Base-by-base conservation (phyloP, 495 filamentous ascomycete species). In the Annulohypoxylon stygium region DNA sequence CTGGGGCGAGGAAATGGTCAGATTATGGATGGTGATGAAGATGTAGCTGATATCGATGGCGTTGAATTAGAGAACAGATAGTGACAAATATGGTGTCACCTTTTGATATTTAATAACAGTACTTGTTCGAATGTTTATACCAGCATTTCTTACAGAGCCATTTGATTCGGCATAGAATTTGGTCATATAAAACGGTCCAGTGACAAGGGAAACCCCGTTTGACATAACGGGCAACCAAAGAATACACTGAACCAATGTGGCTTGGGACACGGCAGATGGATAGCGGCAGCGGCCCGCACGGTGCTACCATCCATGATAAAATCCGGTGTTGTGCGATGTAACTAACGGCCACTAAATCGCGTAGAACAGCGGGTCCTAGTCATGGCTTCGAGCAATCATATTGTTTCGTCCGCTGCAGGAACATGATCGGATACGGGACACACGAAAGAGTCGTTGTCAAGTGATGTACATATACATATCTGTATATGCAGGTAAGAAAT, bases 11-110 rank as follows among this genome's bases (percentile, higher is more conserved):
- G 51, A 63, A 63, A 79, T 50, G 76, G 81, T 20, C 70, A 64
- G 45, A 91, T 92, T 55, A 76, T 92, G 78, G 90, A 93, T 73
- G 90, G 88, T 12, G 91, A 88, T 34, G 90, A 93, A 73, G 87
- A 90, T 43, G 74, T 80, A 36, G 76, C 73, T 18, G 84, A 86
- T 60, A 47, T 47, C 8, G 86, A 82, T 14, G 83, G 86, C 4
- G 85, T 93, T 11, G 92, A 93, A 75, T 76, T 93, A 70, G 89
- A 90, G 70, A 82, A 61, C 73, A 75, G 81, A 62, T 76, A 75
- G 64, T 34, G 18, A 20, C 14, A 36, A n/a, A 14, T 64, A 64
- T 20, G 33, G 47, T 41, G 25, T 53, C 2, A 26, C 54, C 18
- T 11, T 39, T 39, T 12, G 33, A 9, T 37, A 39, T 58, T 12